Percentiles rank a stretch among this genome's conserved stretches.
Evolutionary conservation across 805 yeast species (phyloP).

Genomic region (Saccharomycopsis synnaedendra): DNA sequence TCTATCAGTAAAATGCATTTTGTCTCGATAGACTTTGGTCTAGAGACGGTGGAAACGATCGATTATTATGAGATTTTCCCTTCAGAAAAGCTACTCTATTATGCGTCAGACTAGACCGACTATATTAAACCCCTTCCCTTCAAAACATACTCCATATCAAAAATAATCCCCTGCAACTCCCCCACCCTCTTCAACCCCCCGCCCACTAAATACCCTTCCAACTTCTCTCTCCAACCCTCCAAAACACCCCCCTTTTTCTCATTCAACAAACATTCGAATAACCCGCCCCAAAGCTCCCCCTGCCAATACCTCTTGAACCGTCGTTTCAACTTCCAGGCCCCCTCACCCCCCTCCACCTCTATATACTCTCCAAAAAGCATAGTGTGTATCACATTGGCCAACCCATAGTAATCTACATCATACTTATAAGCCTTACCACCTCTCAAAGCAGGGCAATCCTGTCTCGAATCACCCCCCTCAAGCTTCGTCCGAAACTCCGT

Average conservation of each 20-base stretch:
- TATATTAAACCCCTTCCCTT: no score
- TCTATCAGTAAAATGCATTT: no score
- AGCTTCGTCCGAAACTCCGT: constrained; percentile 45
- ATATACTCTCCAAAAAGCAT: constrained; percentile 63
- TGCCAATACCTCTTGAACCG: constrained; percentile 70
- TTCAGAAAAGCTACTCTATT: no score
- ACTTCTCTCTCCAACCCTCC: constrained; percentile 22
- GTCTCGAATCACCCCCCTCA: constrained; percentile 42
- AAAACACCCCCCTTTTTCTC: constrained; percentile 29
- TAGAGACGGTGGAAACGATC: no score
- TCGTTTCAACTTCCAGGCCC: constrained; percentile 27
- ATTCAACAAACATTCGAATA: constrained; percentile 56
- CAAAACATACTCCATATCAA: constrained; percentile 1
- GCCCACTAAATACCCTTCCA: constrained; percentile 33
- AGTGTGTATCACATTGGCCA: constrained; percentile 64
- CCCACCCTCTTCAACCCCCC: constrained; percentile 7
- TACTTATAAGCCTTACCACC: constrained; percentile 54
- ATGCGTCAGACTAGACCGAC: no score
- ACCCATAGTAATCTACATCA: constrained; percentile 75
- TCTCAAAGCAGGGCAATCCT: constrained; percentile 66
- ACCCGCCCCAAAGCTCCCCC: constrained; percentile 51
- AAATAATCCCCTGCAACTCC: constrained; percentile 1
- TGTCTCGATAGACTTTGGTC: no score
- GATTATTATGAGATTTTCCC: no score
- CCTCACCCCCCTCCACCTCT: constrained; percentile 23